Base-by-base conservation (phyloP, 371 early-diverging fungal genomes). In the Coemansia sp. region DNA sequence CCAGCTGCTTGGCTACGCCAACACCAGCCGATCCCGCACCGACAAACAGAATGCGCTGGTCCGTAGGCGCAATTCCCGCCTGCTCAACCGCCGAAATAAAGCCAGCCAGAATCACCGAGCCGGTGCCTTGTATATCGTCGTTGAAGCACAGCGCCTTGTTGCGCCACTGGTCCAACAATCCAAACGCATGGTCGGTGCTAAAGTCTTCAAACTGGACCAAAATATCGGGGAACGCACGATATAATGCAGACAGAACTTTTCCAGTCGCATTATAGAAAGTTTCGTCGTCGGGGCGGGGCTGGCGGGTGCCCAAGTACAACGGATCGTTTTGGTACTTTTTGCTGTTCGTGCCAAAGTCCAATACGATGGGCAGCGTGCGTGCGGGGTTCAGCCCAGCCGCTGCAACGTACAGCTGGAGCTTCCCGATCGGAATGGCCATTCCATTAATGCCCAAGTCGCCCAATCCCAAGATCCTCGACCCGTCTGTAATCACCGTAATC, bases 191-290 rank as follows among this genome's bases (percentile, higher is more conserved):
- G 66, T 92, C 94, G 3, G 92, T 87, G 11, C 92, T 89, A 75
- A 94, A 95, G 72, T 95, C 96, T 76, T 95, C 96, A 66, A 94
- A 95, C 79, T 95, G 95, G 16, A 95, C 85, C 57, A 95, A 73
- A 45, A 94, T 72, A 10, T 85, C 80, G 22, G 94, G 93, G 77
- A 88, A 91, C 2, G 84, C 86, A 4, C 76, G 73, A 52, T 82
- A 82, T 7, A 95, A 67, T 1, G 89, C 84, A n/a, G 72, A 51
- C 71, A 95, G 81, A 5, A 94, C 90, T 29, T 84, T 84, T 57
- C 91, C 90, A 47, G 92, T 81, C 56, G 89, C 89, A 6, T 70
- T 83, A 75, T 87, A 93, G 68, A 93, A 95, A 4, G 60, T 72
- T 18, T 67, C 37, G 42, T 71, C 71, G 54, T 71, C 71, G 0